Conservation (phyloP, 192 early-diverging fungal genomes). For the Podila epicladia region DNA sequence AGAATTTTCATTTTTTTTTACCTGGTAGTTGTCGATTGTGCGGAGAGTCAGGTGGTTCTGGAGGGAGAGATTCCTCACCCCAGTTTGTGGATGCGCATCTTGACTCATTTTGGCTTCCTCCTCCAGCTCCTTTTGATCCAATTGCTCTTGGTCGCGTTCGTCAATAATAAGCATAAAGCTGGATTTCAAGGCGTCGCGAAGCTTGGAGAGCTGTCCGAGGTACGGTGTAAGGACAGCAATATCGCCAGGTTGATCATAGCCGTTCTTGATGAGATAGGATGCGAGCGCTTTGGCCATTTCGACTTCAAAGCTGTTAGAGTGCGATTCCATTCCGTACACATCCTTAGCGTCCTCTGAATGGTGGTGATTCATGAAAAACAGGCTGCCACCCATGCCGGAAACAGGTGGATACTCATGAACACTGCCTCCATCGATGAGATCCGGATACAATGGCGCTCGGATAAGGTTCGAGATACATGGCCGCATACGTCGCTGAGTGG, state of each 20-base stretch:
- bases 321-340: constrained; percentile 54
- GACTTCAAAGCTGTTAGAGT: constrained; percentile 58
- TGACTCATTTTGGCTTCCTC: neutral
- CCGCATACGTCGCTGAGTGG: constrained; percentile 63
- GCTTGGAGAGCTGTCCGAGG: constrained; percentile 58
- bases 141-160: constrained; percentile 46
- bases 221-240: constrained; percentile 69
- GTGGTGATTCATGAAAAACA: constrained; percentile 61
- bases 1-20: too few species aligned
- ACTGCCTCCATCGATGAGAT: constrained; percentile 50
- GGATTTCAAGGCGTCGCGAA: constrained; percentile 39
- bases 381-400: constrained; percentile 51
- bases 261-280: constrained; percentile 60
- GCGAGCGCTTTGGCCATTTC: constrained; percentile 59
- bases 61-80: constrained; percentile 16
- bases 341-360: constrained; percentile 56
- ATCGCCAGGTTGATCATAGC: constrained; percentile 53
- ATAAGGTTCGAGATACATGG: constrained; percentile 60
- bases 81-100: constrained; percentile 1
- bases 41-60: constrained; percentile 48
- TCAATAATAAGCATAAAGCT: constrained; percentile 47
- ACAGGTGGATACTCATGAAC: constrained; percentile 44
- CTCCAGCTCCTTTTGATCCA: constrained; percentile 33
- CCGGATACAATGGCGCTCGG: constrained; percentile 55
- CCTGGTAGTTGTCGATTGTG: constrained; percentile 60